Conservation (phyloP, 768 basidiomycete genomes). For the Chiua virens region DNA sequence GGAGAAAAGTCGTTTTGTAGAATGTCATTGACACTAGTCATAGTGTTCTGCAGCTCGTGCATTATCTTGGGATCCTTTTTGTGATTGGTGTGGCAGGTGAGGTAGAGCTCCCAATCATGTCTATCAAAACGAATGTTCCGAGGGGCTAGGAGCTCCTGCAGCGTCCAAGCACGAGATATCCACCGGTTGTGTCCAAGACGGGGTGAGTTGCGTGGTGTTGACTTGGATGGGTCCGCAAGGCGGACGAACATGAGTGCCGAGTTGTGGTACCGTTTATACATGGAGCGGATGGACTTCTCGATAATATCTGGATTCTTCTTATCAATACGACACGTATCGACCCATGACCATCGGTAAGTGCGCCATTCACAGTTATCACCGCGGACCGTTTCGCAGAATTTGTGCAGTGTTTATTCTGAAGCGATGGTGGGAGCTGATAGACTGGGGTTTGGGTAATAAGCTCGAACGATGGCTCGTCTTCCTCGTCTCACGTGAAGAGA, state of each 20-base stretch:
- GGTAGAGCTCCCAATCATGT: slow-evolving; percentile 3
- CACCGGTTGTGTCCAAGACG: slow-evolving; percentile 9
- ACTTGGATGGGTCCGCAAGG: slow-evolving; percentile 7
- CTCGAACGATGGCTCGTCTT: slow-evolving; percentile 6
- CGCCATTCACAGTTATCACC: not conserved
- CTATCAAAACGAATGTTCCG: slow-evolving; percentile 12
- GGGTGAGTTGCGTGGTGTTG: not conserved
- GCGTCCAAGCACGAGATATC: slow-evolving; percentile 18
- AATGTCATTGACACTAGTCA: not conserved
- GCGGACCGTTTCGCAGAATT: slow-evolving; percentile 7
- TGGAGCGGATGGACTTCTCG: slow-evolving; percentile 8
- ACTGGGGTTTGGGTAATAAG: not conserved
- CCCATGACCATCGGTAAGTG: slow-evolving; percentile 8
- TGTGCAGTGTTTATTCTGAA: slow-evolving; percentile 3
- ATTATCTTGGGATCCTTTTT: slow-evolving; percentile 1
- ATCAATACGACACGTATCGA: slow-evolving; percentile 13
- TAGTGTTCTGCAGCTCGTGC: not conserved
- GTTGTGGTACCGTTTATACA: slow-evolving; percentile 16
- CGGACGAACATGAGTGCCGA: slow-evolving; percentile 12
- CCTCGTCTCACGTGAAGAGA: slow-evolving; percentile 14
- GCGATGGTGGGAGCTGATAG: not conserved
- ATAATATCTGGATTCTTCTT: not conserved
- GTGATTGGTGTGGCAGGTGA: slow-evolving; percentile 1
- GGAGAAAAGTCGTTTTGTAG: not conserved
- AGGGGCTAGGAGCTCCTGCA: slow-evolving; percentile 9